Percentiles rank a stretch among this genome's conserved stretches.
phyloP scores from a whole-genome alignment of 371 early-diverging fungal species.

The Agmasoma carcini region DNA sequence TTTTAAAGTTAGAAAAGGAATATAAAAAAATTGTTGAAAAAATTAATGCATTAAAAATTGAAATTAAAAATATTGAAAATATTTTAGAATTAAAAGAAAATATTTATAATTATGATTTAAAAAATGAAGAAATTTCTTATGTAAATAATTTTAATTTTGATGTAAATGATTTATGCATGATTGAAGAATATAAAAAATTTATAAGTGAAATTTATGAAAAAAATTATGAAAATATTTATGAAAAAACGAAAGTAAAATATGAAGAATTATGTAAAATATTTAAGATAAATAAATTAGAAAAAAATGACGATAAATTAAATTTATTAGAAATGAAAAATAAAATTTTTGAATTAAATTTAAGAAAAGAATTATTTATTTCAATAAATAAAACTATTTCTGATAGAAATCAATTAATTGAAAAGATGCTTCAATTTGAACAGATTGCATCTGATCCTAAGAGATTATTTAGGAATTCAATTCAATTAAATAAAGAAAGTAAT shows the following conservation, averaged over 20 bases:
- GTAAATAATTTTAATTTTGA: constrained; percentile 1
- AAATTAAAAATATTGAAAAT: constrained; percentile 14
- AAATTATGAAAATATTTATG: constrained; percentile 3
- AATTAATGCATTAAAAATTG: constrained; percentile 10
- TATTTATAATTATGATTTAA: background rate
- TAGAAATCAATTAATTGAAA: constrained; percentile 49
- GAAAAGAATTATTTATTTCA: constrained; percentile 11
- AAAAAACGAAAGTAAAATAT: constrained; percentile 11
- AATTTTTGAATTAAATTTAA: background rate
- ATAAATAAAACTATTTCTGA: constrained; percentile 12
- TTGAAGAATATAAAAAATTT: constrained; percentile 4
- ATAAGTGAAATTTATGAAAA: too few species aligned
- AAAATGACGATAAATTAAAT: constrained; percentile 18
- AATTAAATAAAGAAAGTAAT: constrained; percentile 66
- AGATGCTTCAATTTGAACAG: constrained; percentile 68
- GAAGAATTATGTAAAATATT: constrained; percentile 22
- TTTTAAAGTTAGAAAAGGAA: constrained; percentile 10
- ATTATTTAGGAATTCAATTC: constrained; percentile 64
- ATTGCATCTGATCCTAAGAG: constrained; percentile 67
- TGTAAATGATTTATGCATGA: background rate
- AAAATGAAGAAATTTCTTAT: background rate
- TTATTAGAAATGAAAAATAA: background rate
- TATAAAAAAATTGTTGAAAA: constrained; percentile 10
- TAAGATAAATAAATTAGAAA: constrained; percentile 23
- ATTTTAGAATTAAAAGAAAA: constrained; percentile 4